A percentile compares a stretch with the other conserved stretches of the same genome.
Evolutionary conservation across 1,139 yeast species (phyloP).

Genomic region (Protomyces gravidus): DNA sequence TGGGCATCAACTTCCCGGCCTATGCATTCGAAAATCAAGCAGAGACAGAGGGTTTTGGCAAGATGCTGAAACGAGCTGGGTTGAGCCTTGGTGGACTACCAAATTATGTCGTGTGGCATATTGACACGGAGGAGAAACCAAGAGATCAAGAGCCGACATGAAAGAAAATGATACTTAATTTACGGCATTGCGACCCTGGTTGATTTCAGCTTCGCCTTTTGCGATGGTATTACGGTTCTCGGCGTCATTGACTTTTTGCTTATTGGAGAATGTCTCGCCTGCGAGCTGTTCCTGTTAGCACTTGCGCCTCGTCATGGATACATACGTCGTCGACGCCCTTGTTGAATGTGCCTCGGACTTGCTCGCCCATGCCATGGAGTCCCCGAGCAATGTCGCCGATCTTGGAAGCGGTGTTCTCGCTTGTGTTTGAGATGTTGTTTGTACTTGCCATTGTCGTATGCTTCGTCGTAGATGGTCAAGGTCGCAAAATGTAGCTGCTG

Average conservation of each 20-base stretch:
- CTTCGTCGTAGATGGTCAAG: too few species aligned
- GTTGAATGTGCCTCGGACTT: slow-evolving; percentile 22
- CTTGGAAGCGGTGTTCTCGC: slow-evolving; percentile 7
- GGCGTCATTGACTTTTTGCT: slow-evolving; percentile 19
- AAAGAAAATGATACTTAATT: neutral
- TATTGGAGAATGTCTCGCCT: slow-evolving; percentile 10
- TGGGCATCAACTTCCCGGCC: slow-evolving; percentile 84
- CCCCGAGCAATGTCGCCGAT: slow-evolving; percentile 12
- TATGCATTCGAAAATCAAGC: slow-evolving; percentile 86
- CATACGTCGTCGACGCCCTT: slow-evolving; percentile 21
- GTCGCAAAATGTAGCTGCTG: neutral
- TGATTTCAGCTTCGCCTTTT: slow-evolving; percentile 11
- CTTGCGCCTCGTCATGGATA: neutral
- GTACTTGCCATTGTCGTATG: neutral
- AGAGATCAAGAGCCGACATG: neutral
- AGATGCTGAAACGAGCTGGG: slow-evolving; percentile 77
- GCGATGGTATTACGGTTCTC: slow-evolving; percentile 16
- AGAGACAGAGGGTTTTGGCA: slow-evolving; percentile 85
- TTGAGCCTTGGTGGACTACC: slow-evolving; percentile 80
- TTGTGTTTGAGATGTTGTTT: slow-evolving; percentile 4
- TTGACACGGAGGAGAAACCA: slow-evolving; percentile 35
- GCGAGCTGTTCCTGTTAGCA: neutral
- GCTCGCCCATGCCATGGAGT: slow-evolving; percentile 26
- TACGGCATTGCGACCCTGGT: neutral
- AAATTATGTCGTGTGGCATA: slow-evolving; percentile 75